These are phyloP conservation scores for Tricholoma hemisulphureum DNA, from an alignment of 768 basidiomycete genomes.

Conservation along the genomic window DNA sequence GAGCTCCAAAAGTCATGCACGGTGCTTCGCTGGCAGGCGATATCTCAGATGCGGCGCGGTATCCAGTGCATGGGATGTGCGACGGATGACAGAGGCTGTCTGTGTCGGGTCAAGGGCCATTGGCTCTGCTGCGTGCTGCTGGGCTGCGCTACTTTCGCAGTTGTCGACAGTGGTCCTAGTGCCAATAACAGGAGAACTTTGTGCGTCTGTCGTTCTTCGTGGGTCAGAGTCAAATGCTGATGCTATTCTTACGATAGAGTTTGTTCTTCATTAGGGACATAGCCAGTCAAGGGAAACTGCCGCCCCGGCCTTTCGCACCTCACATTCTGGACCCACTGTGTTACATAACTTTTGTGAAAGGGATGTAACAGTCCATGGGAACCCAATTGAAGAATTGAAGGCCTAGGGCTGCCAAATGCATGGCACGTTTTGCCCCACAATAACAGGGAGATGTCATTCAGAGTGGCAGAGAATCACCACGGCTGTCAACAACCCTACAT, in stretches of 20 bases:
- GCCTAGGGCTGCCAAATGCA: neutral
- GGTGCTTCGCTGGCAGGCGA: too few relatives aligned
- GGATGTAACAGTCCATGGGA: neutral
- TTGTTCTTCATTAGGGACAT: neutral
- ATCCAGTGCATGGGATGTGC: too few relatives aligned
- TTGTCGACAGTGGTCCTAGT: too few relatives aligned
- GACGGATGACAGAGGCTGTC: too few relatives aligned
- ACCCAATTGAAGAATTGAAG: neutral
- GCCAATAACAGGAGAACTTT: too few relatives aligned
- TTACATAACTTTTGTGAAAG: neutral
- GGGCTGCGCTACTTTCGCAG: too few relatives aligned
- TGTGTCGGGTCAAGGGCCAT: too few relatives aligned
- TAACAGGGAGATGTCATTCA: neutral
- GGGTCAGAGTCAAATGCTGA: constrained; percentile 2
- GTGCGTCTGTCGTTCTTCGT: neutral
- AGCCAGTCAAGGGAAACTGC: neutral
- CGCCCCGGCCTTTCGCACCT: neutral
- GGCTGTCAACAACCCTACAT: neutral
- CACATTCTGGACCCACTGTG: neutral
- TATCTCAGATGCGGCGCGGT: too few relatives aligned
- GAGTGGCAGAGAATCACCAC: neutral
- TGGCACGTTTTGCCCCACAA: neutral
- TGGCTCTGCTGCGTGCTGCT: too few relatives aligned
- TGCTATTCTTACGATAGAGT: neutral
- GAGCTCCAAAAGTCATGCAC: too few relatives aligned